phyloP scores from a whole-genome alignment of 2,329 filamentous ascomycete genomes.

The Erysiphe pulchra region DNA sequence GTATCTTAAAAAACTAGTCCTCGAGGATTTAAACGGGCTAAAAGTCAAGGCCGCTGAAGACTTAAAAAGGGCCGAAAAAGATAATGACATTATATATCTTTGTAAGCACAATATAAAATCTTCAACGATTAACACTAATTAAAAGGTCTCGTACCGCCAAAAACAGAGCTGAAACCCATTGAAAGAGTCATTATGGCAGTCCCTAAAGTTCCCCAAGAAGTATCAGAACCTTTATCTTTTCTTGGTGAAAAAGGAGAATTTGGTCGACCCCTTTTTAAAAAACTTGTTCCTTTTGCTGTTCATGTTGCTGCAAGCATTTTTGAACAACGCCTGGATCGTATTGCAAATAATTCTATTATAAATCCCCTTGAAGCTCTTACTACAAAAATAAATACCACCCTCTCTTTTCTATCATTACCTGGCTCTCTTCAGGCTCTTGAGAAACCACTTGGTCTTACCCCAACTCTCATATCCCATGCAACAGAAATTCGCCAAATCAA shows the following conservation, averaged over 20 bases:
- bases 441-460: constrained; percentile 75
- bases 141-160: constrained; percentile 51
- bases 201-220: constrained; percentile 52
- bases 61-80: constrained; percentile 74
- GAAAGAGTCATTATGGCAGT: constrained; percentile 77
- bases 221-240: constrained; percentile 54
- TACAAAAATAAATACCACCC: constrained; percentile 48
- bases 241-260: constrained; percentile 61
- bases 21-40: constrained; percentile 58
- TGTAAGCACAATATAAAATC: constrained; percentile 19
- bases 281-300: constrained; percentile 83
- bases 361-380: constrained; percentile 64
- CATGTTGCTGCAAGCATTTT: constrained; percentile 92
- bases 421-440: constrained; percentile 85
- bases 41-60: constrained; percentile 69
- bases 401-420: constrained; percentile 66
- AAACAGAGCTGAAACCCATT: constrained; percentile 63
- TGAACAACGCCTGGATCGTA: constrained; percentile 67
- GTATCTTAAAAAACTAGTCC: constrained; percentile 58
- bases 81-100: constrained; percentile 90
- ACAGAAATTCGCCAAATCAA: constrained; percentile 87
- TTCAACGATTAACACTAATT: constrained; percentile 11
- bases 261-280: constrained; percentile 65
- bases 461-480: constrained; percentile 63
- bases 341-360: constrained; percentile 72